Evolutionary conservation across 2,329 filamentous ascomycete species (phyloP), one percentile per base, ranked within the genome.

Genomic region (Thermoascus crustaceus): DNA sequence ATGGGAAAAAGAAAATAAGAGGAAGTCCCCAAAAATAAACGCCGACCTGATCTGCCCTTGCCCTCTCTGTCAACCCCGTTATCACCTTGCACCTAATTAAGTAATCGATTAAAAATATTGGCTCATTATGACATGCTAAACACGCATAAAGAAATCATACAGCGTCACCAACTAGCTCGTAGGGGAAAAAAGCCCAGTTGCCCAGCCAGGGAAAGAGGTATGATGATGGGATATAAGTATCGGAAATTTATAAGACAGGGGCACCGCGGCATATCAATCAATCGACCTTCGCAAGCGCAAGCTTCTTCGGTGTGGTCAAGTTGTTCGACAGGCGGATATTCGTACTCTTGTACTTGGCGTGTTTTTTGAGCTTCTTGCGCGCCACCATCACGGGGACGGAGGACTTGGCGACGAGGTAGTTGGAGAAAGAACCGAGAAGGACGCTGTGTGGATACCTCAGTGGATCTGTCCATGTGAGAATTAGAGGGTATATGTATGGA

Each of bases 381-480:
- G 91, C 91, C 22, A 96, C 91, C 91, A 98, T 98, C 41, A 98
- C 91, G 0, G 91, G 91, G 10, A 94, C 87, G 2, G 85, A 94
- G 44, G 86, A 94, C 66, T 96, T 96, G 23, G 87, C 94, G 20
- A 98, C 88, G 5, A 98, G 72, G 54, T 98, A 98, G 57, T 96
- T 96, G 41, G 85, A 94, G 62, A 98, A 96, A 0, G 88, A 95
- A 17, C 91, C 91, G 19, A 98, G 73, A 41, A 98, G 80, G 14
- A 95, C 89, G 55, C 88, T 93, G 49, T 31, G 35, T 4, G 16
- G 4, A 23, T 10, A 5, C 8, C 1, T 24, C 2, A 7, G n/a
- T 17, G n/a, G 4, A 34, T 34, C 8, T 13, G 16, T 11, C 41
- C 30, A 13, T 32, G 10, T 29, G 18, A 10, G 17, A 11, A 22